Evolutionary conservation across 352 stramenopile species (phyloP).

Genomic region (Phytopythium boreale): DNA sequence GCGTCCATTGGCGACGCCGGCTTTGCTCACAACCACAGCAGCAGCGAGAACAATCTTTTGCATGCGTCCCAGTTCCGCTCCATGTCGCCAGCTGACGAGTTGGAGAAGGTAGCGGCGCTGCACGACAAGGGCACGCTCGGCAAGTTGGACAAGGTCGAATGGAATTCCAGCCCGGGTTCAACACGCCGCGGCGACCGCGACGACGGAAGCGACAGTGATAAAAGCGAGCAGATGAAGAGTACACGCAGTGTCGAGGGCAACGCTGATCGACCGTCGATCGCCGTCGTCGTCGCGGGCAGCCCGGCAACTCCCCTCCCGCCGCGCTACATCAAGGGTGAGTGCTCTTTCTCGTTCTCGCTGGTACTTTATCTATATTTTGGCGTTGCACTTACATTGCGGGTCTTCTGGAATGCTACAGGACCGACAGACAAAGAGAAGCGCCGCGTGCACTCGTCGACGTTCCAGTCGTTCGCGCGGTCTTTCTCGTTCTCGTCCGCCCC

Average conservation of each 20-base stretch:
- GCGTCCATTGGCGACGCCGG: not conserved
- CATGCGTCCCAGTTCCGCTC: constrained; percentile 2
- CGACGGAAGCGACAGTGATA: not conserved
- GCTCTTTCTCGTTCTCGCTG: not conserved
- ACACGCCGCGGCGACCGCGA: not conserved
- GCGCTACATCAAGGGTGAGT: constrained; percentile 52
- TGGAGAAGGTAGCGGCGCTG: constrained; percentile 59
- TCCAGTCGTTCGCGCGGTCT: constrained; percentile 69
- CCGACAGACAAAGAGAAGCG: constrained; percentile 58
- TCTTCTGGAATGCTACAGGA: constrained; percentile 3
- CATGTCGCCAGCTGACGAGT: constrained; percentile 49
- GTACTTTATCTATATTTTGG: not conserved
- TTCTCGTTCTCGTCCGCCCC: constrained; percentile 64
- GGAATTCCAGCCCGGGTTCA: constrained; percentile 25
- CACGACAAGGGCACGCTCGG: constrained; percentile 45
- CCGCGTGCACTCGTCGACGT: constrained; percentile 75
- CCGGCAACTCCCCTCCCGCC: constrained; percentile 34
- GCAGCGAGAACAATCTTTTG: not conserved
- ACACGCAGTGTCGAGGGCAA: not conserved
- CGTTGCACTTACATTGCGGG: not conserved
- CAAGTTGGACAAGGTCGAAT: constrained; percentile 62
- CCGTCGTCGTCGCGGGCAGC: not conserved
- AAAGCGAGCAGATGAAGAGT: not conserved
- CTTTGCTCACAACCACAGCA: not conserved
- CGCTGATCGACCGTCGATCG: not conserved